A percentile compares a stretch with the other conserved stretches of the same genome.
Evolutionary conservation across 345 rosid genomes (phyloP).

Genomic region (Hibiscus syriacus): DNA sequence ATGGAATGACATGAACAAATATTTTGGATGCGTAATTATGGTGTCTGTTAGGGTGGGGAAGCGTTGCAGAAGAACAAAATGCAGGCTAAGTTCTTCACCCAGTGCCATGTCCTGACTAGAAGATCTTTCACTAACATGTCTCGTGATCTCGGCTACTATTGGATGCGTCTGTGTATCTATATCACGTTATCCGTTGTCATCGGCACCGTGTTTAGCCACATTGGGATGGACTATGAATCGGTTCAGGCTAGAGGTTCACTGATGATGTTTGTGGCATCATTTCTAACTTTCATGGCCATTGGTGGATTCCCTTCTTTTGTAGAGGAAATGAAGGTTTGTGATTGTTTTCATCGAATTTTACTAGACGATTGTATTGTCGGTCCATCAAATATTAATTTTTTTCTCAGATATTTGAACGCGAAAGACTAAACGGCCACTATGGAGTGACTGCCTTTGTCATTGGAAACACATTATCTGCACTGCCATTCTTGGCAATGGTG

Average conservation of each 20-base stretch:
- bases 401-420: conserved; percentile 36
- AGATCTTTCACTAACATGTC: conserved; percentile 57
- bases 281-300: too few species aligned
- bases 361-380: too few species aligned
- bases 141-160: conserved; percentile 53
- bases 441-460: conserved; percentile 27
- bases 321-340: too few species aligned
- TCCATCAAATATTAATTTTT: too few species aligned
- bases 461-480: conserved; percentile 38
- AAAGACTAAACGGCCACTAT: conserved; percentile 58
- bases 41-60: conserved; percentile 16
- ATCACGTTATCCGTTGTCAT: conserved; percentile 31
- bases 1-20: too few species aligned
- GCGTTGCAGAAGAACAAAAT: conserved; percentile 16
- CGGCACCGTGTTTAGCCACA: conserved; percentile 26
- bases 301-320: too few species aligned
- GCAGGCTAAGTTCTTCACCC: conserved; percentile 32
- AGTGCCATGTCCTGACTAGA: conserved; percentile 33
- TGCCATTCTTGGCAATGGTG: conserved; percentile 29
- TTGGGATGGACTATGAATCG: conserved; percentile 14
- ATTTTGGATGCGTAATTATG: too few species aligned
- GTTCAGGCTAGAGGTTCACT: conserved; percentile 40
- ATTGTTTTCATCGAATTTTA: too few species aligned
- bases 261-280: conserved; percentile 37
- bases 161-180: conserved; percentile 46